Evolutionary conservation across 192 early-diverging fungal genomes (phyloP), one percentile per base, ranked within the genome.

Genomic region (Rhizophagus sp.): DNA sequence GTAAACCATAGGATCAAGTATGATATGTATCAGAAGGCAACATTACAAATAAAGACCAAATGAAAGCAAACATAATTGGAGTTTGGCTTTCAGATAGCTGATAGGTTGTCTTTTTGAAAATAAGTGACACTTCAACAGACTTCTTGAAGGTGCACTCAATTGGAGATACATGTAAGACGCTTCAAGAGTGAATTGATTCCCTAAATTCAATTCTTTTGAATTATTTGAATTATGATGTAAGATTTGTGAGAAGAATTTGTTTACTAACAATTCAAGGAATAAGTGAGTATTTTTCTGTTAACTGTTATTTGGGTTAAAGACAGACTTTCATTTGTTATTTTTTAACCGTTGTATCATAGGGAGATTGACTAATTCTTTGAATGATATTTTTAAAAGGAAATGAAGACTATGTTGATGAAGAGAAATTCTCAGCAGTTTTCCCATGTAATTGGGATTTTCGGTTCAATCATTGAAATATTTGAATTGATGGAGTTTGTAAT

Each of bases 221-320:
- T 24, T 79, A 61, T 57, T 41, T 79, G 19, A 13, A 8, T n/a
- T 79, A 79, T 79, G 77, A 79, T 36, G 34, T 79, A 25, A 19
- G 77, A 19, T 79, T 66, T 44, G 77, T 33, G n/a, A 13, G 7
- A 17, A 70, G 61, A 47, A 70, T 79, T 69, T 13, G 24, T 41
- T 79, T 67, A n/a, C 25, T 79, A 25, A 79, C 66, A 0, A 66
- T 79, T 79, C 67, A 79, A 79, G 77, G 67, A 62, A 79, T 79
- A 0, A 79, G 77, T 79, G 17, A 15, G 15, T 57, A 19, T 57
- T 57, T 57, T 19, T 6, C 17, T 0, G 13, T 57, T 57, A 57
- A 57, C 3, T 57, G 17, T 57, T 57, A 57, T 57, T 57, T 57
- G 3, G 50, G 1, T 57, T 1, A 57, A 19, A 19, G 50, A 57